Evolutionary conservation across 192 early-diverging fungal genomes (phyloP).

Genomic region (Lobosporangium transversale): DNA sequence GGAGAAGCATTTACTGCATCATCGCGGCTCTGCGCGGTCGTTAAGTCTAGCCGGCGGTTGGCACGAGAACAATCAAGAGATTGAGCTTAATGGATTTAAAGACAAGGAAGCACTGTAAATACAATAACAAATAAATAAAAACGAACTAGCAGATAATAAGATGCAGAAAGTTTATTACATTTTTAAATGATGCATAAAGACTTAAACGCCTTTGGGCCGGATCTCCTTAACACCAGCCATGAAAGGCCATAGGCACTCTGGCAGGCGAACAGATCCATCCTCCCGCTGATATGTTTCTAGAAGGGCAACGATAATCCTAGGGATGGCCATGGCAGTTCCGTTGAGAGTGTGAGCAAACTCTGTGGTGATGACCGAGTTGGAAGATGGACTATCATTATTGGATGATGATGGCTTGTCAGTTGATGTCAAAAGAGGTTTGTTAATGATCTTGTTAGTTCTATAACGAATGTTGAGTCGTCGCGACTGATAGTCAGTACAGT

Average conservation of each 20-base stretch:
- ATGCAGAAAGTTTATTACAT: no score
- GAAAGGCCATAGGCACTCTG: conserved; percentile 76
- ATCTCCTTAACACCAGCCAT: conserved; percentile 65
- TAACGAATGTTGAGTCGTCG: conserved; percentile 83
- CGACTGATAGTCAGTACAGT: conserved; percentile 95
- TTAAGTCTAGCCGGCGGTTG: conserved; percentile 7
- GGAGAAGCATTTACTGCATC: background rate
- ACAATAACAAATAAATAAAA: no score
- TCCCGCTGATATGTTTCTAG: conserved; percentile 83
- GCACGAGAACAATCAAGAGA: no score
- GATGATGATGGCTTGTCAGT: background rate
- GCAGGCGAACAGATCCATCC: conserved; percentile 78
- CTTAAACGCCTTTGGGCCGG: conserved; percentile 23
- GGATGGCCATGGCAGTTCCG: conserved; percentile 92
- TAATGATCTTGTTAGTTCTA: conserved; percentile 45
- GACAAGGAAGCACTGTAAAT: conserved; percentile 11
- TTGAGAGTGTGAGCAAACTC: conserved; percentile 93
- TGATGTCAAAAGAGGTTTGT: background rate
- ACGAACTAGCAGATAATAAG: no score
- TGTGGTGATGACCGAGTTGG: conserved; percentile 28
- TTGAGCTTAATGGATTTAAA: conserved; percentile 24
- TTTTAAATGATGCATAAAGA: no score
- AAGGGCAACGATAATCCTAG: conserved; percentile 87
- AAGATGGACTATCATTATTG: conserved; percentile 3
- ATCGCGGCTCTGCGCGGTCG: conserved; percentile 18